Base-by-base conservation (phyloP, 805 yeast genomes). In the Starmerella khaoyaiensis region DNA sequence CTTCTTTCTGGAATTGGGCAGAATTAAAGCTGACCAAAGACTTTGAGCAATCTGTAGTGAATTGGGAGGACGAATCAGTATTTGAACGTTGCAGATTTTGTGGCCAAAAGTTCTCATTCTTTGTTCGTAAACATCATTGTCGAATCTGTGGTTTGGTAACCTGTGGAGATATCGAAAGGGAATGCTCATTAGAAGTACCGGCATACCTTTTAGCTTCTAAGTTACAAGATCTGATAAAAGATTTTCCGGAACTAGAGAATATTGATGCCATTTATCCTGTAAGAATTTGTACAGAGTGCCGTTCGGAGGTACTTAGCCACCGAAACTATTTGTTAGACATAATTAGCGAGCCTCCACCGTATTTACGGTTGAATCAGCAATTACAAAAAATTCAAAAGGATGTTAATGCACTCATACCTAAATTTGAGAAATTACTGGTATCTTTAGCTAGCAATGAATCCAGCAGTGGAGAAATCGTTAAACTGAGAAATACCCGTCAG, bases 91-190 rank as follows among this genome's bases (percentile, higher is more conserved):
- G 98, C 54, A 63, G 68, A 6, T 60, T 79, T 6, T 87, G 98
- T 50, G 55, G 61, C 11, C 61, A 64, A 10, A 50, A 52, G 21
- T 90, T 83, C 55, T 63, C 68, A 9, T 58, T 79, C 30, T 53
- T 72, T 0, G 48, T 69, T 18, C 61, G 96, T 35, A 81, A 78
- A 46, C 97, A 90, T 54, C 98, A 87, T 55, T 90, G 98, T 56
- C 62, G 97, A 25, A 56, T 84, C 19, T 87, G 98, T 61, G 97
- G 97, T 0, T 52, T 58, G 20, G 71, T 79, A 1, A 81, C 83
- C 0, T 87, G 96, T 59, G 93, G 78, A 19, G 76, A 75, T 46
- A 48, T 56, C 35, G 59, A 42, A 33, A 68, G 63, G 7, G 75
- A 62, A 11, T 87, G 98, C 55, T 83, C 95, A 0, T 71, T 74